phyloP scores from a whole-genome alignment of 192 early-diverging fungal species.

The Phlyctochytrium planicorne region DNA sequence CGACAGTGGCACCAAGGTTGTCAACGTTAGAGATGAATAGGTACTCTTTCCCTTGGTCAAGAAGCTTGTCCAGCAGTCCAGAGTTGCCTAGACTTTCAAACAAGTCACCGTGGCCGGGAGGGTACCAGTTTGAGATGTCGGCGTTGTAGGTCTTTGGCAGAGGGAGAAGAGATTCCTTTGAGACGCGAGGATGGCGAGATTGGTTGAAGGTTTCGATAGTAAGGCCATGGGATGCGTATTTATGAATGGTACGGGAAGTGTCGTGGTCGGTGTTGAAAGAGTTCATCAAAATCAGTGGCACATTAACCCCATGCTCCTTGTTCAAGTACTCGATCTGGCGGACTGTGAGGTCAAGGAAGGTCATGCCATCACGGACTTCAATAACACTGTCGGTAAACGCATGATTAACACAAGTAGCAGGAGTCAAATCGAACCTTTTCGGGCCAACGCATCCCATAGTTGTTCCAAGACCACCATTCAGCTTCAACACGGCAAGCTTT shows the following conservation, averaged over 20 bases:
- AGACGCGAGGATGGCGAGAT: conserved; percentile 88
- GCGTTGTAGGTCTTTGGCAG: conserved; percentile 67
- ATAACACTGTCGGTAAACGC: conserved; percentile 64
- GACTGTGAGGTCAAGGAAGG: conserved; percentile 96
- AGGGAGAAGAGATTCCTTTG: conserved; percentile 89
- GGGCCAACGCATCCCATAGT: conserved; percentile 99
- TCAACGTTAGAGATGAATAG: conserved; percentile 99
- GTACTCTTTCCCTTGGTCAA: conserved; percentile 96
- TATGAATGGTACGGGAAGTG: conserved; percentile 96
- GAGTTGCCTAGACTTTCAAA: conserved; percentile 92
- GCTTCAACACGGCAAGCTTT: conserved; percentile 97
- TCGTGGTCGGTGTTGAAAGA: conserved; percentile 99
- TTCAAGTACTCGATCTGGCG: conserved; percentile 99
- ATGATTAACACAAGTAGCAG: not conserved
- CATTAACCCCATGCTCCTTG: conserved; percentile 80
- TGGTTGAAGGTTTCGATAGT: conserved; percentile 98
- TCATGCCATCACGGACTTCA: conserved; percentile 97
- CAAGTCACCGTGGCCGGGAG: conserved; percentile 98
- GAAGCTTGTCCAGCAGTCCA: conserved; percentile 88
- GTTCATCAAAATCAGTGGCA: conserved; percentile 99
- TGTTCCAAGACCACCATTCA: conserved; percentile 98
- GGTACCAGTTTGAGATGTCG: conserved; percentile 66
- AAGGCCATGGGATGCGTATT: conserved; percentile 90
- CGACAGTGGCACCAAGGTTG: conserved; percentile 97
- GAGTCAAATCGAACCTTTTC: conserved; percentile 61